Percentiles rank a stretch among this genome's conserved stretches.
These are phyloP conservation scores for Nothophytophthora sp. DNA, from an alignment of 352 stramenopile genomes.

Conservation along the genomic window DNA sequence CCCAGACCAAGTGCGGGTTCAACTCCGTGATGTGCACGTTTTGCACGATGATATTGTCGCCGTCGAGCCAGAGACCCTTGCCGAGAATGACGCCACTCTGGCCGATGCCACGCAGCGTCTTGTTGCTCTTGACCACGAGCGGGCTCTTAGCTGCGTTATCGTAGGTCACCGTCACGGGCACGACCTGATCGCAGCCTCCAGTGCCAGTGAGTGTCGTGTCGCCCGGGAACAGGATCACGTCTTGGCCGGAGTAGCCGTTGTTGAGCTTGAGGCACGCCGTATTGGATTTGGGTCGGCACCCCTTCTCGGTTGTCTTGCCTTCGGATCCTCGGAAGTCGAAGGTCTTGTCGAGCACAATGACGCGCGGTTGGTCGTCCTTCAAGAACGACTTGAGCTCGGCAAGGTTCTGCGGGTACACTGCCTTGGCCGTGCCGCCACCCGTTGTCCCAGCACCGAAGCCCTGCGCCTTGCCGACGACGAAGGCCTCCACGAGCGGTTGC, in stretches of 20 bases:
- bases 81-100: slow-evolving; percentile 40
- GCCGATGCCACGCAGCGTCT: slow-evolving; percentile 45
- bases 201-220: slow-evolving; percentile 51
- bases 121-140: slow-evolving; percentile 36
- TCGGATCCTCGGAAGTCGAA: slow-evolving; percentile 60
- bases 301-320: slow-evolving; percentile 45
- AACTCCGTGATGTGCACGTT: slow-evolving; percentile 52
- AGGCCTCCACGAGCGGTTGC: not conserved
- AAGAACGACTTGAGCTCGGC: slow-evolving; percentile 46
- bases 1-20: slow-evolving; percentile 43
- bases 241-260: slow-evolving; percentile 52
- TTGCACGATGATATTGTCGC: slow-evolving; percentile 50
- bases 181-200: slow-evolving; percentile 42
- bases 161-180: slow-evolving; percentile 24
- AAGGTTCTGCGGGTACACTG: slow-evolving; percentile 43
- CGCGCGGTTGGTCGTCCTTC: slow-evolving; percentile 32
- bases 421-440: slow-evolving; percentile 35
- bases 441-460: slow-evolving; percentile 32
- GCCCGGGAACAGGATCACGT: slow-evolving; percentile 56
- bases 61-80: slow-evolving; percentile 38
- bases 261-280: slow-evolving; percentile 50
- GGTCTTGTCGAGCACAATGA: slow-evolving; percentile 52
- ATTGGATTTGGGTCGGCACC: slow-evolving; percentile 42
- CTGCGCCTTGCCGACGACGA: slow-evolving; percentile 10
- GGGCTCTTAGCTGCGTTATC: slow-evolving; percentile 27